Evolutionary conservation across 495 filamentous ascomycete genomes (phyloP).

Genomic region (Xeromyces bisporus): DNA sequence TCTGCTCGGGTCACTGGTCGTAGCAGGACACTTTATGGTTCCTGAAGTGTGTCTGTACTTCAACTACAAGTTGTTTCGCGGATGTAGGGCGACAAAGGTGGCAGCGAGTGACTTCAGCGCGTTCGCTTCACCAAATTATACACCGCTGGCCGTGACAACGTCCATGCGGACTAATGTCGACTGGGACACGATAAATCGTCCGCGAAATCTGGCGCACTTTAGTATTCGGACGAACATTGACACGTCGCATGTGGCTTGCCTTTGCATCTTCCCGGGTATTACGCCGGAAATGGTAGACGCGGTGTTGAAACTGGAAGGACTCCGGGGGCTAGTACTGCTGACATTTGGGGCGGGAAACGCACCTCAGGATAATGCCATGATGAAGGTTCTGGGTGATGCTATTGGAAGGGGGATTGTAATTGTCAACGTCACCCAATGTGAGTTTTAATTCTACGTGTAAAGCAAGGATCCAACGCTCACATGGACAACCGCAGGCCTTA

Average conservation of each 20-base stretch:
- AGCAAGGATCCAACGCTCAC: too few relatives aligned
- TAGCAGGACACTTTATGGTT: slow-evolving; percentile 91
- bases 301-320: slow-evolving; percentile 58
- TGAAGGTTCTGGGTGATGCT: slow-evolving; percentile 59
- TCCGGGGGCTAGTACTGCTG: slow-evolving; percentile 77
- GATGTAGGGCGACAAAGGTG: slow-evolving; percentile 79
- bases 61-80: slow-evolving; percentile 80
- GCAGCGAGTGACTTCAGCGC: slow-evolving; percentile 75
- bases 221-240: slow-evolving; percentile 61
- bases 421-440: slow-evolving; percentile 88
- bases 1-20: slow-evolving; percentile 75
- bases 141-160: slow-evolving; percentile 62
- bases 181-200: slow-evolving; percentile 67
- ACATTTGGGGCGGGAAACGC: slow-evolving; percentile 95
- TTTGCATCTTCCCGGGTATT: slow-evolving; percentile 92
- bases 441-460: slow-evolving; percentile 10
- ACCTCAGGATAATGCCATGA: slow-evolving; percentile 70
- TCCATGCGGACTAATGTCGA: slow-evolving; percentile 67
- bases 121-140: slow-evolving; percentile 72
- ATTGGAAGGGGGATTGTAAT: slow-evolving; percentile 71
- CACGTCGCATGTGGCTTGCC: slow-evolving; percentile 77
- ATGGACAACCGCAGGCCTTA: slow-evolving; percentile 30
- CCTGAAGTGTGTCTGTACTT: slow-evolving; percentile 95
- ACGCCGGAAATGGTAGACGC: slow-evolving; percentile 87
- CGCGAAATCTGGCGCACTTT: slow-evolving; percentile 57